These are phyloP conservation scores for Saccharomyces paradoxus DNA, from an alignment of 805 yeast genomes.

Conservation along the genomic window DNA sequence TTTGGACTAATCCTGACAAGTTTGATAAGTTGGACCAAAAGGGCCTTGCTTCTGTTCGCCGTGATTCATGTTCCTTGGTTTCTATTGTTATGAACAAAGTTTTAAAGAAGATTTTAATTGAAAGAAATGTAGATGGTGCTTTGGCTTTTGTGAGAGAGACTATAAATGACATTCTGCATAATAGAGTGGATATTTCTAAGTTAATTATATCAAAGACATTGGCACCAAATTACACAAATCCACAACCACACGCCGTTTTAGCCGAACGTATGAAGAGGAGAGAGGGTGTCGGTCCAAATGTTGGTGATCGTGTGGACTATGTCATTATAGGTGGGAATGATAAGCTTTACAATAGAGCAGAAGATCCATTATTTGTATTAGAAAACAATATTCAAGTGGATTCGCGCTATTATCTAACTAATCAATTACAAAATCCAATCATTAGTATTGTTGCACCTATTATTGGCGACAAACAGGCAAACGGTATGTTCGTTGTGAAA, in stretches of 20 bases:
- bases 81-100: constrained; percentile 92
- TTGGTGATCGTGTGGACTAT: constrained; percentile 97
- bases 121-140: constrained; percentile 79
- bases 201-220: constrained; percentile 89
- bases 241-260: constrained; percentile 93
- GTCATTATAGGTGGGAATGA: constrained; percentile 79
- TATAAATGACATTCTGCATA: constrained; percentile 83
- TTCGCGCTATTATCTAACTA: constrained; percentile 86
- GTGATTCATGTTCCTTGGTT: constrained; percentile 93
- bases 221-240: constrained; percentile 87
- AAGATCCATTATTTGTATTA: constrained; percentile 88
- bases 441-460: constrained; percentile 93
- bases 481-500: constrained; percentile 59
- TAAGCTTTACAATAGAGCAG: constrained; percentile 90
- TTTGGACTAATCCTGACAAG: constrained; percentile 89
- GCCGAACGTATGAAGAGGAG: constrained; percentile 94
- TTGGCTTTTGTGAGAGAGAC: constrained; percentile 76
- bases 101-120: constrained; percentile 73
- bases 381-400: constrained; percentile 91
- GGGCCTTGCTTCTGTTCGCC: constrained; percentile 95
- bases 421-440: constrained; percentile 86
- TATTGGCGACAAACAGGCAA: constrained; percentile 76
- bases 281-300: constrained; percentile 94
- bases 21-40: constrained; percentile 96
- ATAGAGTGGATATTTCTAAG: constrained; percentile 85